A percentile compares a stretch with the other conserved stretches of the same genome.
These are phyloP conservation scores for Ceratobasidium sp. DNA, from an alignment of 1,284 basidiomycete species.

Conservation along the genomic window DNA sequence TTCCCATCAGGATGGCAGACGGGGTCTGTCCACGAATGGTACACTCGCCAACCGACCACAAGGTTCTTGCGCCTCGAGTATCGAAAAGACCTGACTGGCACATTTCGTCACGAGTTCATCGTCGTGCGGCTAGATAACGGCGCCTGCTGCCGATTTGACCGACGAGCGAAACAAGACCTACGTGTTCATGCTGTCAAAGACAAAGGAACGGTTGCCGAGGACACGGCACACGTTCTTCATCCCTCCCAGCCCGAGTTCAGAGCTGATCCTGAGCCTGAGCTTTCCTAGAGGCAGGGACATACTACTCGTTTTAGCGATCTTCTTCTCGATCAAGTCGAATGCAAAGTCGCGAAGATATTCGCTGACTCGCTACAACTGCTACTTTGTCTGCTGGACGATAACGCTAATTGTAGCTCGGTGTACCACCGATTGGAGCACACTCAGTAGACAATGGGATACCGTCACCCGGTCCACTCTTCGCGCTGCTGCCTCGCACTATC, in stretches of 20 bases:
- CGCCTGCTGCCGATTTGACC: conserved; percentile 26
- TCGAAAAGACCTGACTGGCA: background rate
- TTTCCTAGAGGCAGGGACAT: conserved; percentile 15
- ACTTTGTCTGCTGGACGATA: conserved; percentile 40
- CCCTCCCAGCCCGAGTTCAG: background rate
- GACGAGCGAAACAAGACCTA: background rate
- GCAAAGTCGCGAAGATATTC: background rate
- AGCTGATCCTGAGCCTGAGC: conserved; percentile 1
- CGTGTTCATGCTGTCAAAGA: conserved; percentile 3
- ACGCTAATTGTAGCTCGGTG: background rate
- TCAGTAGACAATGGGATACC: background rate
- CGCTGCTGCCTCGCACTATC: background rate
- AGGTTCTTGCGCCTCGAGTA: conserved; percentile 23
- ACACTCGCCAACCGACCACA: background rate
- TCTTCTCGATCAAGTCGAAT: conserved; percentile 12
- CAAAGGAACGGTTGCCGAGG: conserved; percentile 13
- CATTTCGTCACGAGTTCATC: conserved; percentile 27
- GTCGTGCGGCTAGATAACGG: background rate
- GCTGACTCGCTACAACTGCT: conserved; percentile 31
- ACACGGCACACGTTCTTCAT: background rate
- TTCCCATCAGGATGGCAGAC: background rate
- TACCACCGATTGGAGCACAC: background rate
- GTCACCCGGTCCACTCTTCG: background rate
- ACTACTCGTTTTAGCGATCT: conserved; percentile 14
- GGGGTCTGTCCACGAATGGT: conserved; percentile 5